phyloP scores from a whole-genome alignment of 2,329 filamentous ascomycete species.

The Aureobasidium sp. region DNA sequence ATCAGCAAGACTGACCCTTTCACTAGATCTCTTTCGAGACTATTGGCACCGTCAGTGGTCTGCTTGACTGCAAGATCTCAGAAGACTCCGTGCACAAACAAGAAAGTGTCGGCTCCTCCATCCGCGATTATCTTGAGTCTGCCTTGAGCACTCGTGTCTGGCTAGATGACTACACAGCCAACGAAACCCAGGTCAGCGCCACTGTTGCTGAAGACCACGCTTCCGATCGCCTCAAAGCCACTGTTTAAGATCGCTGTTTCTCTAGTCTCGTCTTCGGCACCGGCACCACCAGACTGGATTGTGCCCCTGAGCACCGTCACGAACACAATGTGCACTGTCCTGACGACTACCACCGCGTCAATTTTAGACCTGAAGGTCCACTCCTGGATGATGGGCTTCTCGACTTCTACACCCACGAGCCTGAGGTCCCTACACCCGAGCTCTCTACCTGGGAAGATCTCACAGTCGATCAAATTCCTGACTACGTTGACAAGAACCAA shows the following conservation, averaged over 20 bases:
- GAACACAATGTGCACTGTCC: not conserved
- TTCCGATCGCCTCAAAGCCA: too few species aligned
- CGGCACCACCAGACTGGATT: too few species aligned
- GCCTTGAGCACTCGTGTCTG: not conserved
- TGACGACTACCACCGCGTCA: too few species aligned
- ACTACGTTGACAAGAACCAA: not conserved
- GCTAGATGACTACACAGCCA: not conserved
- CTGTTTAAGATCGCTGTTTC: not conserved
- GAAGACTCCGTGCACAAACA: not conserved
- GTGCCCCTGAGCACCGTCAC: not conserved
- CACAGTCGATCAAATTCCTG: not conserved
- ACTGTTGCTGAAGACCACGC: not conserved
- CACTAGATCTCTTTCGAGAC: not conserved
- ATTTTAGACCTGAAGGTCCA: not conserved
- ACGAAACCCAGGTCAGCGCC: not conserved
- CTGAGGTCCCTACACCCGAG: not conserved
- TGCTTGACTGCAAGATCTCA: not conserved
- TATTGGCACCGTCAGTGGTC: not conserved
- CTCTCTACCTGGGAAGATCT: not conserved
- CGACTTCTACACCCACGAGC: not conserved
- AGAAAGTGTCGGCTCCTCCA: not conserved
- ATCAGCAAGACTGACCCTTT: not conserved
- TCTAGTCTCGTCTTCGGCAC: too few species aligned
- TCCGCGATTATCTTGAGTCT: not conserved
- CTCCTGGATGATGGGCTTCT: not conserved